Evolutionary conservation across 768 basidiomycete genomes (phyloP), one percentile per base, ranked within the genome.

Genomic region (Suillus plorans): DNA sequence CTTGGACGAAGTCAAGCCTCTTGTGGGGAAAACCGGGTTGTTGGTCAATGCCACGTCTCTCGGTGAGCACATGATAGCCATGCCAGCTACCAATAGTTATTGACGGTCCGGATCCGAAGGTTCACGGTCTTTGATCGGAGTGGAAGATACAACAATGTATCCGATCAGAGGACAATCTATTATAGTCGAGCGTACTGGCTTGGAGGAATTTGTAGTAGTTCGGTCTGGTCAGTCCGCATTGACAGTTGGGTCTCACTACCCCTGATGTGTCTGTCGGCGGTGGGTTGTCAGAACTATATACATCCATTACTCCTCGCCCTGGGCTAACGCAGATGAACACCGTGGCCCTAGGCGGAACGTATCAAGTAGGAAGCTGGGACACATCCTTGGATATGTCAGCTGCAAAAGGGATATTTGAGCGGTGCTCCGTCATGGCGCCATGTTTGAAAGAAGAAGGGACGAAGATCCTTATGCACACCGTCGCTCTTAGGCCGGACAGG

Each of bases 101-200:
- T 58, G 25, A 44, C 34, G 25, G 16, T 56, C 36, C 10, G 36
- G 20, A 31, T 44, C 37, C 6, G 31, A 60, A 84, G 90, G 90
- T 5, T 86, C 94, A 14, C 81, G 86, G 59, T 87, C 86, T 42
- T 80, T 97, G 53, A 85, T 91, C 13, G 95, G 94, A 6, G 86
- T 96, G 2, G 89, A 95, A 70, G 95, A 97, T 74, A 80, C 81
- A 64, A 78, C 78, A 22, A 78, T 95, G 34, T 87, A 85, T 71
- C 93, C 95, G 1, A 84, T 95, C 67, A 82, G 94, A 50, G 95
- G 95, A 6, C 95, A 97, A 77, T 90, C 92, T 0, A 87, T 95
- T 14, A 73, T 95, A n/a, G 80, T 96, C 20, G 75, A 85, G 45
- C 89, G 91, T 5, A 89, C 90, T 0, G 83, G 84, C 77, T 78